Evolutionary conservation across 2,329 filamentous ascomycete genomes (phyloP), one percentile per base, ranked within the genome.

Genomic region (Exophiala mesophila): DNA sequence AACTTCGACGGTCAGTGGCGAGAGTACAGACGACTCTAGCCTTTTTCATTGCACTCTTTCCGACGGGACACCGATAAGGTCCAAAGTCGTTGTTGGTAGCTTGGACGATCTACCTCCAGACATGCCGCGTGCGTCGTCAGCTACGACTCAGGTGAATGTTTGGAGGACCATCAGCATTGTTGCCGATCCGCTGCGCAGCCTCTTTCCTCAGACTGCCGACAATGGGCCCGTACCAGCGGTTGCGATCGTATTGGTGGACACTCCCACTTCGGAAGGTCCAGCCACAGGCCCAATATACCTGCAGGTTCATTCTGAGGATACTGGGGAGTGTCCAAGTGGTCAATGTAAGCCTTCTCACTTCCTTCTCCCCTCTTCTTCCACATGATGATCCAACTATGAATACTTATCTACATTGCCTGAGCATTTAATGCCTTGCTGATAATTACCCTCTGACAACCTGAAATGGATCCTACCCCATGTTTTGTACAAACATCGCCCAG

Each of bases 361-460:
- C 49, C 30, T 47, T 51, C 28, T 26, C 47, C 47, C 29, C 38
- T 40, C 51, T 28, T 24, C 49, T 76, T 73, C 23, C 12, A 26
- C 61, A 84, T 88, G 90, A 96, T 97, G 89, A 95, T 74, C 67
- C 67, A 68, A 77, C 69, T 66, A 73, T 67, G 76, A 94, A 92
- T 87, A 89, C 89, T 97, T 97, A 97, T 96, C 90, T 96, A 97
- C 90, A 96, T 97, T 97, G 88, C 85, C 90, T 89, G 90, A 63
- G 94, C 84, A 70, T 71, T 66, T 26, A 47, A 28, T 52, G 47
- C 76, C 76, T 83, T 94, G 89, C 94, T 81, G 88, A 92, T 76
- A 76, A 74, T 64, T 73, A 73, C 77, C 77, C 80, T 88, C 84
- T 90, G 82, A 90, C 82, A 87, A 82, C 71, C 88, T 94, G 88